Evolutionary conservation across 352 stramenopile species (phyloP).

Genomic region (Pythium coloratum): DNA sequence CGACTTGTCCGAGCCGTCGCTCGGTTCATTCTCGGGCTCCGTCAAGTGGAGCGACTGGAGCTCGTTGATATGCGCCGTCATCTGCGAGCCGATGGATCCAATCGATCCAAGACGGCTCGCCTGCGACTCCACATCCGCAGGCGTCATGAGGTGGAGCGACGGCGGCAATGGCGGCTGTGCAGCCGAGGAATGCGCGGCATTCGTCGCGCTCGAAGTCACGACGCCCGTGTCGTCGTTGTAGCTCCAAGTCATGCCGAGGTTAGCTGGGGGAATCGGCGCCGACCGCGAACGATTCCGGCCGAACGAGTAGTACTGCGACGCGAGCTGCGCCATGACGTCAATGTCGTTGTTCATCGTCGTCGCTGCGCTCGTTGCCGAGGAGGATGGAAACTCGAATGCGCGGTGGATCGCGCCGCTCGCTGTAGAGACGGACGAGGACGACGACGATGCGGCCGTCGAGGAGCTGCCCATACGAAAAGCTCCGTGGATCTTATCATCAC

Average conservation of each 20-base stretch:
- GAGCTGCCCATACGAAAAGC: constrained; percentile 21
- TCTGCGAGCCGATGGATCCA: constrained; percentile 63
- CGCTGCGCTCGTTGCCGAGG: constrained; percentile 19
- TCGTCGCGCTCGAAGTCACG: constrained; percentile 16
- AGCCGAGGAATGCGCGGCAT: constrained; percentile 1
- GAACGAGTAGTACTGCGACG: constrained; percentile 77
- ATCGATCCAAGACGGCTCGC: constrained; percentile 5
- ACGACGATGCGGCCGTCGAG: constrained; percentile 13
- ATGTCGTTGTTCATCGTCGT: constrained; percentile 42
- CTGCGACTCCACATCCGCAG: constrained; percentile 34
- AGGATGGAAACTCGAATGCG: constrained; percentile 24
- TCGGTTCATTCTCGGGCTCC: constrained; percentile 50
- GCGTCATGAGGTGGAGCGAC: constrained; percentile 49
- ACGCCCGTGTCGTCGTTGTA: constrained; percentile 47
- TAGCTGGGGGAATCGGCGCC: constrained; percentile 63
- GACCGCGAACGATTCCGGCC: constrained; percentile 74
- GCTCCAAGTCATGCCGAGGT: constrained; percentile 55
- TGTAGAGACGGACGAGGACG: constrained; percentile 12
- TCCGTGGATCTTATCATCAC: constrained; percentile 33
- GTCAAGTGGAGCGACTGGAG: constrained; percentile 57
- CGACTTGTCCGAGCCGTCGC: constrained; percentile 33
- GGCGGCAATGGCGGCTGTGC: constrained; percentile 41
- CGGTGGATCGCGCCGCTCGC: constrained; percentile 21
- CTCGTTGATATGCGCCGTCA: constrained; percentile 39
- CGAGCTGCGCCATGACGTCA: constrained; percentile 82